Base-by-base conservation (phyloP, 495 filamentous ascomycete species). In the Melanomma pulvis-pyrius region DNA sequence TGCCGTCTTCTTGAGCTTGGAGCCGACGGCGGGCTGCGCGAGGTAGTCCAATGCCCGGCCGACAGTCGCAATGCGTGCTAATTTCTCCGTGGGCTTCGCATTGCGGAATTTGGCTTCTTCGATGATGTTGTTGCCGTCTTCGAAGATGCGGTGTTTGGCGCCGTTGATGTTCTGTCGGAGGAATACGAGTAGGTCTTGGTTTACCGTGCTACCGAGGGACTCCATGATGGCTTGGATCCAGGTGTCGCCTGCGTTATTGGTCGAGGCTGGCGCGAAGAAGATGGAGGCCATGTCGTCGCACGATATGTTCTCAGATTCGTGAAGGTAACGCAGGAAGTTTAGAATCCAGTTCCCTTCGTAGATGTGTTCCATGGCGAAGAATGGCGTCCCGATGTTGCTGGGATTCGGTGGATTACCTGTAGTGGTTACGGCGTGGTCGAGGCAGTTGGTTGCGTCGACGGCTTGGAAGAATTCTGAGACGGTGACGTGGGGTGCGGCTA, bases 161-260 rank as follows among this genome's bases (percentile, higher is more conserved):
- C 49, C 34, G 32, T 63, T 63, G 22, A 63, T 63, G n/a, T 63
- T 63, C 22, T 55, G 49, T 13, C 51, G 30, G n/a, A 63, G 32
- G 26, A 63, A 63, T 3, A 63, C 60, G 4, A 63, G 60, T 9
- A 54, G 13, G 22, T 63, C 50, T 19, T 54, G 60, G 26, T 63
- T 63, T 3, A 22, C 22, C 6, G 21, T 22, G 15, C 29, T 41
- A 12, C 60, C 60, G 1, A 63, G 36, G 1, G 21, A 28, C 25
- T 44, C 60, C 60, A 63, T 63, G 51, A 63, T 26, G 13, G 60
- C 60, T 48, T 54, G 49, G 19, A 46, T 30, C 60, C 60, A 63
- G 6, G 19, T 63, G 6, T 36, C 36, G 12, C 32, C 60, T 21
- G 29, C 19, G 21, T 46, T 55, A 34, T 48, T 55, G 1, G 60